Percentiles rank a stretch among this genome's conserved stretches.
Evolutionary conservation across 345 rosid genomes (phyloP).

Genomic region (Pugionium cornutum): DNA sequence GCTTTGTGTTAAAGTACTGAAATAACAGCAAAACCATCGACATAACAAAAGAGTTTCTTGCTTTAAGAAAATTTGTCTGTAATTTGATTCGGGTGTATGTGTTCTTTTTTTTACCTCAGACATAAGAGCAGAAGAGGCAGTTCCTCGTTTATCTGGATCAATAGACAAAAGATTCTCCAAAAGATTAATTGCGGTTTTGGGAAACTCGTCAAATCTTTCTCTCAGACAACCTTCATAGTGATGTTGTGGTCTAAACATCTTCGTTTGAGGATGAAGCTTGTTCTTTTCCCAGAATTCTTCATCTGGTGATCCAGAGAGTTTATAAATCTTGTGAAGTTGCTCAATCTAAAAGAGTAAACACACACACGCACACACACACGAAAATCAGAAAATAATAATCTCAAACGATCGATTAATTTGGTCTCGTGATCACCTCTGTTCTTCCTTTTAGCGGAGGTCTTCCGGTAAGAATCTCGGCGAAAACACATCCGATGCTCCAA

Average conservation of each 20-base stretch:
- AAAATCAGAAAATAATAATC: neutral
- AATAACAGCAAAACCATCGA: constrained; percentile 19
- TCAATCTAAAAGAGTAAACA: constrained; percentile 53
- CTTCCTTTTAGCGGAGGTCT: constrained; percentile 79
- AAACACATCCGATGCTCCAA: constrained; percentile 84
- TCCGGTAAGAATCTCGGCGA: constrained; percentile 64
- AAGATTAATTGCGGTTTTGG: constrained; percentile 48
- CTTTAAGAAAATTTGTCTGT: neutral
- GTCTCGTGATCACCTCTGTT: constrained; percentile 44
- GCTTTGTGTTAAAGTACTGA: constrained; percentile 64
- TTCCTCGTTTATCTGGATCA: constrained; percentile 68
- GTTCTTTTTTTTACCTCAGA: constrained; percentile 49
- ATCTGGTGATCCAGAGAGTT: constrained; percentile 74
- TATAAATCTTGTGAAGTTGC: constrained; percentile 75
- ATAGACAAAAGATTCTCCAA: constrained; percentile 61
- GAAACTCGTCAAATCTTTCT: constrained; percentile 60
- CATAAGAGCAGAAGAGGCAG: constrained; percentile 69
- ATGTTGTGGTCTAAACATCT: constrained; percentile 68
- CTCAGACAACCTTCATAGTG: constrained; percentile 52
- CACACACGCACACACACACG: neutral
- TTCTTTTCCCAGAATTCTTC: constrained; percentile 67
- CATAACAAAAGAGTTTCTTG: neutral
- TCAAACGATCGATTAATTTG: neutral
- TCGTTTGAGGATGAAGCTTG: constrained; percentile 56
- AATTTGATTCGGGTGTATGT: neutral